Percentiles rank a stretch among this genome's conserved stretches.
Evolutionary conservation across 495 filamentous ascomycete species (phyloP).

Genomic region (Rusavskia elegans): DNA sequence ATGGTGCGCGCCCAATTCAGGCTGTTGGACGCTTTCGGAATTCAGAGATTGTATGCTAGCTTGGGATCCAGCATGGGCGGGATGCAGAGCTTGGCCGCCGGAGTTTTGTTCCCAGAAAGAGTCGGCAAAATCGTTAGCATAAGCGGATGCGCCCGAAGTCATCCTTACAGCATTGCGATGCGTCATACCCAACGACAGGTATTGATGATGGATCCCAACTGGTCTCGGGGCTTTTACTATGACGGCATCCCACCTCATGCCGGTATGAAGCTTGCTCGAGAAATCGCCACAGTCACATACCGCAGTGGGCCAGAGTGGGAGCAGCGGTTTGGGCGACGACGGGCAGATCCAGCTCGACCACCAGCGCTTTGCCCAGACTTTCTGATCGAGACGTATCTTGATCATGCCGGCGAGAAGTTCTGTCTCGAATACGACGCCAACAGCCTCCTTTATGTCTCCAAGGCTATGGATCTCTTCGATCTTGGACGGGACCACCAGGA

Average conservation of each 20-base stretch:
- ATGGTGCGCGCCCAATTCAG: slow-evolving; percentile 96
- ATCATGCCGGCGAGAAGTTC: slow-evolving; percentile 98
- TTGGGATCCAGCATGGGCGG: slow-evolving; percentile 97
- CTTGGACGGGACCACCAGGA: slow-evolving; percentile 53
- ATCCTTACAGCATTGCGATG: slow-evolving; percentile 98
- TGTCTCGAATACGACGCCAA: slow-evolving; percentile 97
- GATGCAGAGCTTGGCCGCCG: slow-evolving; percentile 90
- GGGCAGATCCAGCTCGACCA: slow-evolving; percentile 71
- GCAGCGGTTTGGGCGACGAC: slow-evolving; percentile 73
- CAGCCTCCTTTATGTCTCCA: slow-evolving; percentile 89
- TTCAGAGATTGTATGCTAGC: slow-evolving; percentile 73
- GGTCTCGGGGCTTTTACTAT: slow-evolving; percentile 96
- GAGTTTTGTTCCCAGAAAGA: slow-evolving; percentile 69
- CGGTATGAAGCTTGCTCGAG: slow-evolving; percentile 93
- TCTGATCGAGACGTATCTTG: slow-evolving; percentile 94
- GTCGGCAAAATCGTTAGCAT: slow-evolving; percentile 75
- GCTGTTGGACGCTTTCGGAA: slow-evolving; percentile 64
- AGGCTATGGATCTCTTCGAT: slow-evolving; percentile 98
- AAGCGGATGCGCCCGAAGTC: slow-evolving; percentile 84
- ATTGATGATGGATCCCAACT: slow-evolving; percentile 96
- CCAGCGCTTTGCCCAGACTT: slow-evolving; percentile 95
- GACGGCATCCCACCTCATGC: slow-evolving; percentile 74
- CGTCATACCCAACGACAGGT: slow-evolving; percentile 96
- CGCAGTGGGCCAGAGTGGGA: slow-evolving; percentile 97
- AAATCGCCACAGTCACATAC: slow-evolving; percentile 97